These are phyloP conservation scores for Neurospora sp. DNA, from an alignment of 495 filamentous ascomycete genomes.

Conservation along the genomic window DNA sequence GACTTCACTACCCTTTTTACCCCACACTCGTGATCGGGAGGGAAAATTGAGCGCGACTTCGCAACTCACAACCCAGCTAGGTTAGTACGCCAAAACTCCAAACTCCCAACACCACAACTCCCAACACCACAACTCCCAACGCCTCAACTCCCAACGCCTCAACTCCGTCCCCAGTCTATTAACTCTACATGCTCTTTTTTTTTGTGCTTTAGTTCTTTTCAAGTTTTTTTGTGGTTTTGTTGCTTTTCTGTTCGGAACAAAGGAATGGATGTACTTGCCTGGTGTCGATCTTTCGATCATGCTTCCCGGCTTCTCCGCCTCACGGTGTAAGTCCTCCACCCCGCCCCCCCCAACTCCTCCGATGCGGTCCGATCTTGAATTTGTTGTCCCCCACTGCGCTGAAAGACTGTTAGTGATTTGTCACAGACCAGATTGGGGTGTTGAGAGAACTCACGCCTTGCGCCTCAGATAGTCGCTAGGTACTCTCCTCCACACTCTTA, in stretches of 20 bases:
- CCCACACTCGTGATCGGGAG: background rate
- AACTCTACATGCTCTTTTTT: background rate
- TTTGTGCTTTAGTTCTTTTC: background rate
- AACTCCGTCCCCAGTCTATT: background rate
- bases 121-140: background rate
- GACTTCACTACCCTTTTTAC: background rate
- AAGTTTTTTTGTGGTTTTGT: background rate
- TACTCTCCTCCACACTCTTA: background rate
- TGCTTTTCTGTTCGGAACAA: background rate
- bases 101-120: background rate
- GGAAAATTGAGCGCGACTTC: background rate
- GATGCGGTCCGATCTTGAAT: background rate
- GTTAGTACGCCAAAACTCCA: background rate
- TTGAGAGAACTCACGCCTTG: background rate
- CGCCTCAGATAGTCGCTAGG: background rate
- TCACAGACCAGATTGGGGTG: background rate
- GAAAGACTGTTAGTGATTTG: background rate
- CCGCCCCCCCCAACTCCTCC: background rate
- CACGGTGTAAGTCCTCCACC: background rate
- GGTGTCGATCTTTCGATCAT: background rate
- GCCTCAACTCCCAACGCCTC: background rate
- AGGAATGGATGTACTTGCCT: background rate
- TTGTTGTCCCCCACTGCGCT: background rate
- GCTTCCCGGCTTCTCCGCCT: background rate
- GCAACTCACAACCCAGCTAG: background rate